Conservation (phyloP, 2,329 filamentous ascomycete genomes). For the Colletotrichum sp. region DNA sequence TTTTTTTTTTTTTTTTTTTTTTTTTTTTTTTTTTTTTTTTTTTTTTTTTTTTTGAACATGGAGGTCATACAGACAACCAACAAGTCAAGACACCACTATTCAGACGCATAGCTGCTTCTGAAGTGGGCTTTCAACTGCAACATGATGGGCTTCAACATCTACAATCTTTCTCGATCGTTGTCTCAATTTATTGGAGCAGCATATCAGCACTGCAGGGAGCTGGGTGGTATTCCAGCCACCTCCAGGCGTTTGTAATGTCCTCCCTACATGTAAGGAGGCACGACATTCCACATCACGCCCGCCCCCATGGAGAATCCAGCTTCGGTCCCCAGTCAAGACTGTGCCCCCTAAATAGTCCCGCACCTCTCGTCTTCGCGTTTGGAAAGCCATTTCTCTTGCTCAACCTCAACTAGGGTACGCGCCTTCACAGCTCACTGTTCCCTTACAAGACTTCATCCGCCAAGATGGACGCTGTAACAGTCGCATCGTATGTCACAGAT, state of each 20-base stretch:
- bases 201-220: neutral
- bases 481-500: neutral
- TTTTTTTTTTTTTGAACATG: too few species aligned
- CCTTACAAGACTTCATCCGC: neutral
- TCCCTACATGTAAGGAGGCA: neutral
- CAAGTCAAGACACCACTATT: neutral
- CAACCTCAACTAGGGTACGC: neutral
- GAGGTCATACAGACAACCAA: too few species aligned
- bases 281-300: neutral
- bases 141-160: too few species aligned
- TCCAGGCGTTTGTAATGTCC: rapidly evolving
- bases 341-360: neutral
- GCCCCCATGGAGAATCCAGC: neutral
- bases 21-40: too few species aligned
- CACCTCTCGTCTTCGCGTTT: neutral
- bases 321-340: neutral
- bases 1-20: too few species aligned
- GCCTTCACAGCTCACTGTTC: neutral
- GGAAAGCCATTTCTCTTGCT: rapidly evolving
- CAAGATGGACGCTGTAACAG: neutral
- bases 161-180: rapidly evolving
- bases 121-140: too few species aligned
- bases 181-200: neutral
- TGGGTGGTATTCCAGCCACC: neutral
- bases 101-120: neutral